Evolutionary conservation across 1,139 yeast species (phyloP).

Genomic region (Eremothecium cymbalariae): DNA sequence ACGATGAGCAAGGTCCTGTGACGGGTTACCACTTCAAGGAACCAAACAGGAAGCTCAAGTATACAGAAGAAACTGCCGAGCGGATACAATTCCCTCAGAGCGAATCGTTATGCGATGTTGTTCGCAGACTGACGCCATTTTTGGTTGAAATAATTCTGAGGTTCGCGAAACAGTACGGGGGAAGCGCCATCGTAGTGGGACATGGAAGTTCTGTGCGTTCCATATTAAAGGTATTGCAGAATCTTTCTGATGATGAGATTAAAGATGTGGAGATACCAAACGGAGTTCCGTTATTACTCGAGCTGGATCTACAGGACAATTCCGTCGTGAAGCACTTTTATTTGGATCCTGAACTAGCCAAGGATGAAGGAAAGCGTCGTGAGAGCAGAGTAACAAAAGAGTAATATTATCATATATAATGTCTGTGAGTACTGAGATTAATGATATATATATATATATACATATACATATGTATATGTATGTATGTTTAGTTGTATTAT

Average conservation of each 20-base stretch:
- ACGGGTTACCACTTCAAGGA: constrained; percentile 33
- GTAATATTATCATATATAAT: no score
- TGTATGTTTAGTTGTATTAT: no score
- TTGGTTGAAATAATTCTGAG: constrained; percentile 39
- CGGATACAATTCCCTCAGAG: constrained; percentile 46
- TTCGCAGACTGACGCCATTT: constrained; percentile 52
- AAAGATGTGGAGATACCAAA: constrained; percentile 66
- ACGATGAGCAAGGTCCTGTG: constrained; percentile 25
- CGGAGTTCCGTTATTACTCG: constrained; percentile 63
- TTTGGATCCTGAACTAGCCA: constrained; percentile 64
- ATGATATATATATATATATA: no score
- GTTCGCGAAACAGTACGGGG: constrained; percentile 32
- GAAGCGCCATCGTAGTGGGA: constrained; percentile 52
- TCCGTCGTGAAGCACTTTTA: constrained; percentile 42
- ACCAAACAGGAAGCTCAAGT: constrained; percentile 30
- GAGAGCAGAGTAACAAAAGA: no score
- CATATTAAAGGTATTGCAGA: constrained; percentile 49
- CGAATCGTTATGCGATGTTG: constrained; percentile 63
- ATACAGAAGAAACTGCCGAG: constrained; percentile 34
- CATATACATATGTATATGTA: no score
- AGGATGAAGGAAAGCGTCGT: constrained; percentile 54
- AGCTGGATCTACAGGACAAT: constrained; percentile 40
- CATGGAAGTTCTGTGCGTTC: constrained; percentile 75
- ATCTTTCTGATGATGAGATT: constrained; percentile 54
- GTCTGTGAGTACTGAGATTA: no score